A percentile compares a stretch with the other conserved stretches of the same genome.
Evolutionary conservation across 257 asterid species (phyloP).

Genomic region (Salvia rosmarinus): DNA sequence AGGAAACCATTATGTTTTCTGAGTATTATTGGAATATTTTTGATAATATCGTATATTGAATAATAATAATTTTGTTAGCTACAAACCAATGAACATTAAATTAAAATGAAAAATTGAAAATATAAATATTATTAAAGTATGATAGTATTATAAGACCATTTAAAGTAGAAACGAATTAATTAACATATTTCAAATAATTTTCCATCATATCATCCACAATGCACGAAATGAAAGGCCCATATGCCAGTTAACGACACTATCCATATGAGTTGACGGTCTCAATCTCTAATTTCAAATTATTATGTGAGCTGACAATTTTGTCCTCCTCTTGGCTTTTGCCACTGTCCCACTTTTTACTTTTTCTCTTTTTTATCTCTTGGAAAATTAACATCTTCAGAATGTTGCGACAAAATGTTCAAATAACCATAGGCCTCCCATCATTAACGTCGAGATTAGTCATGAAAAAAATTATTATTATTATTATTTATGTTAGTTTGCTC

Average conservation of each 20-base stretch:
- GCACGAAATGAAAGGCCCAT: background rate
- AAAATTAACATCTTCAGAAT: background rate
- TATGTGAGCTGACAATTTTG: conserved; percentile 12
- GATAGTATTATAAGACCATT: no score
- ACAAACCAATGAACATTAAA: no score
- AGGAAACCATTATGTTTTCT: no score
- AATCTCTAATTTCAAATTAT: background rate
- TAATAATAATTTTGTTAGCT: no score
- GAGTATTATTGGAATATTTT: no score
- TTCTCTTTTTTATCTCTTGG: background rate
- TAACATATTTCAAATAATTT: no score
- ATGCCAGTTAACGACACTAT: background rate
- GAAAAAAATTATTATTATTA: background rate
- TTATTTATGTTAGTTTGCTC: no score
- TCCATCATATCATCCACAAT: background rate
- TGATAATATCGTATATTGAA: no score
- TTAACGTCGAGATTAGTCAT: conserved; percentile 2
- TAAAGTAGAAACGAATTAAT: no score
- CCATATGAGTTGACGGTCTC: conserved; percentile 9
- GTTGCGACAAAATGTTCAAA: conserved; percentile 23
- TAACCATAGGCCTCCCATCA: conserved; percentile 16
- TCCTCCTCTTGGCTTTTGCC: background rate
- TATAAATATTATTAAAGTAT: no score
- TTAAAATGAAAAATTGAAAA: background rate
- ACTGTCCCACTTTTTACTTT: background rate